Evolutionary conservation across 495 filamentous ascomycete species (phyloP), one percentile per base, ranked within the genome.

Genomic region (Cenococcum geophilum): DNA sequence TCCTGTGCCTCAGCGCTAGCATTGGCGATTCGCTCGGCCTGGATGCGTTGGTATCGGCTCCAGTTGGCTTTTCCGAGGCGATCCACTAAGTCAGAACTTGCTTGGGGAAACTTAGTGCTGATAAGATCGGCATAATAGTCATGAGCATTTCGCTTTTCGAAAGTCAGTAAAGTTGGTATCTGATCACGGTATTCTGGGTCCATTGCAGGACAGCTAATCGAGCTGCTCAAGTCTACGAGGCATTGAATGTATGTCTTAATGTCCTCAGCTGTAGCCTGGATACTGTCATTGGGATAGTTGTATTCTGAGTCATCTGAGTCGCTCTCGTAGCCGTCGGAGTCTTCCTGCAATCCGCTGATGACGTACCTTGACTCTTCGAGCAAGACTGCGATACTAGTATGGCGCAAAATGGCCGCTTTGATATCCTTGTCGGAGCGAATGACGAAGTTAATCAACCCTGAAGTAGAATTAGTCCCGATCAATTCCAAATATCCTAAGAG

Each of bases 51-150:
- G 40, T 65, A 58, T 36, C 62, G 22, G 6, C 62, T 20, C 66
- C 66, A 68, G 35, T 65, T 68, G 5, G 66, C 66, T 47, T 59
- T 57, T 22, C 66, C 66, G 0, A 68, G 43, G 16, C 54, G 20
- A 23, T 62, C 14, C 4, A 56, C 49, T 1, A 65, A 23, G 6
- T 36, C 34, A 9, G n/a, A 2, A 36, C 35, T 35, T 5, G 62
- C 58, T 48, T 52, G 34, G 0, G 66, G 62, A 53, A 58, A 68
- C 27, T 64, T 65, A 1, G 42, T 47, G 18, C 21, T 50, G 27
- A 64, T 63, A 1, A 63, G 34, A 47, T 59, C 55, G 6, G 61
- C 50, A 49, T 59, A 63, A 50, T 59, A 59, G 35, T 59, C 55
- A 42, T 53, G 45, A 1, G 56, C 55, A 34, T 9, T 25, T 5